Base-by-base conservation (phyloP, 768 basidiomycete genomes). In the Symmetrospora coprosmae region DNA sequence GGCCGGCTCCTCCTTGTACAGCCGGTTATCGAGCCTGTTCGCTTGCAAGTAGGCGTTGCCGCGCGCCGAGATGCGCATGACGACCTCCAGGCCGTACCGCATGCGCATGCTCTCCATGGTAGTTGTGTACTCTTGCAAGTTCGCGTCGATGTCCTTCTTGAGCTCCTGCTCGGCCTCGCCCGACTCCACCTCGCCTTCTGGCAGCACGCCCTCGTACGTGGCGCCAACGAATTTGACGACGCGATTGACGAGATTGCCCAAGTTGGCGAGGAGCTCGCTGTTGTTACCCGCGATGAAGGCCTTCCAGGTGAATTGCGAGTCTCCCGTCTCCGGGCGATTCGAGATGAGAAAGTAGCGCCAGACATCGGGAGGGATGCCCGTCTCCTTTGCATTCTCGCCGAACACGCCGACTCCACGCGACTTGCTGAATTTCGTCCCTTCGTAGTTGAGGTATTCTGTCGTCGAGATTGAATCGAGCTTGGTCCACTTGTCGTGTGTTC, bases 381-480 rank as follows among this genome's bases (percentile, higher is more conserved):
- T 92, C 62, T 94, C 87, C 69, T 81, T 86, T 0, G 92, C 94
- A 16, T 83, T 84, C 56, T 89, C 88, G 27, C 94, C 94, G 65
- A 99, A 99, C 1, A 99, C 92, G 40, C 92, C 94, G 55, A 92
- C 84, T 66, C 90, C 89, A 65, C 86, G 82, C 69, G 88, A 90
- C 75, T 99, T 99, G 39, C 90, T 94, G 78, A 99, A 99, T 71
- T 99, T 99, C 37, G 91, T 91, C 27, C 89, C 87, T 71, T 99
- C 94, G 72, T 97, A 97, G 69, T 97, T 96, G 66, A 97, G 76
- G 71, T 91, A 96, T 72, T 99, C 92, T 92, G 94, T 99, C 1
- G 89, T 89, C 2, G 90, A 92, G 48, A 99, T 75, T 74, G 94
- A 89, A 72, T 92, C 86, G 2, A 96, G 78, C 71, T 75, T 90